Conservation (phyloP, 2,329 filamentous ascomycete genomes). For the Botrytis aclada region DNA sequence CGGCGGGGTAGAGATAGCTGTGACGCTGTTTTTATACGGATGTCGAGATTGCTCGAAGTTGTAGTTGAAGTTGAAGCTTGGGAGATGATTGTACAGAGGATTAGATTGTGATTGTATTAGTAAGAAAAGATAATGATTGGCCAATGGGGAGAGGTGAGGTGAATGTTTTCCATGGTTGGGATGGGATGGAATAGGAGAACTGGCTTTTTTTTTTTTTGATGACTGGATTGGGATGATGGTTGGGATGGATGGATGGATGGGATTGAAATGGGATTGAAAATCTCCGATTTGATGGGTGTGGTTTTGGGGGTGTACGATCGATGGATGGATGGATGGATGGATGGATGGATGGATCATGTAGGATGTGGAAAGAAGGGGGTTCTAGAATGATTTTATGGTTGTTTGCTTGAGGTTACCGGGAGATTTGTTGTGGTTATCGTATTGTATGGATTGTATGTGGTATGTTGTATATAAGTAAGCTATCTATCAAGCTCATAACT, state of each 20-base stretch:
- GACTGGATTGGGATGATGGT: background rate
- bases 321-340: too few relatives aligned
- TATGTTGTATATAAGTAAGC: background rate
- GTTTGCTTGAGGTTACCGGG: too few relatives aligned
- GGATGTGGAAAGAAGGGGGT: background rate
- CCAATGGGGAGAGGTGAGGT: background rate
- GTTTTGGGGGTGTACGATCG: too few relatives aligned
- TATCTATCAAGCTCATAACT: background rate
- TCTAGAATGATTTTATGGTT: background rate
- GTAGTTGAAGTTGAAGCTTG: background rate
- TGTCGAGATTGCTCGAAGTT: background rate
- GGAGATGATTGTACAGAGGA: too few relatives aligned
- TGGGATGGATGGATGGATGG: background rate
- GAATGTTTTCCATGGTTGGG: background rate
- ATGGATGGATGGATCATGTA: too few relatives aligned
- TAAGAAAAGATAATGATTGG: background rate
- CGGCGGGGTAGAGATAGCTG: background rate
- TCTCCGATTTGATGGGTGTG: background rate
- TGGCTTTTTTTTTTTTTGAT: background rate
- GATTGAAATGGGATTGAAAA: background rate
- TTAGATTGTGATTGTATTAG: too few relatives aligned
- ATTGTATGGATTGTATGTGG: too few relatives aligned
- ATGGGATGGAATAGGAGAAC: slow-evolving; percentile 1
- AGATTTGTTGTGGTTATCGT: too few relatives aligned
- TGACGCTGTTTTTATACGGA: background rate